Conservation (phyloP, 2,329 filamentous ascomycete species). For the Fusarium tuaranense region DNA sequence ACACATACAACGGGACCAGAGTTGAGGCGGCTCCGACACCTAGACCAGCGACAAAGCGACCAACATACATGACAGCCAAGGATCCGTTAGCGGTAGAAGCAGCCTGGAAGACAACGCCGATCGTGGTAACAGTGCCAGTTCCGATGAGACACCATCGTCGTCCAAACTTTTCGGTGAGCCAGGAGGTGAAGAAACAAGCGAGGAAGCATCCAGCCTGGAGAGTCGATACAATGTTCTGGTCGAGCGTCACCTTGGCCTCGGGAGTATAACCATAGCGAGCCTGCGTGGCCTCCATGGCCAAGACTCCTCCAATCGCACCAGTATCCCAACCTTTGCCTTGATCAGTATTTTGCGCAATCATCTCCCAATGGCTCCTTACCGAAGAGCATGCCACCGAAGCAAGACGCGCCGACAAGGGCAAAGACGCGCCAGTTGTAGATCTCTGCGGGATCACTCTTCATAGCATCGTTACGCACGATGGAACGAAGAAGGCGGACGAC, state of each 20-base stretch:
- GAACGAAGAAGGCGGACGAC: slow-evolving; percentile 60
- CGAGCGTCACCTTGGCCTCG: slow-evolving; percentile 62
- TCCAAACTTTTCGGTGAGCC: slow-evolving; percentile 66
- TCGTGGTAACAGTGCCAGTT: slow-evolving; percentile 66
- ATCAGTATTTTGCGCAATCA: not conserved
- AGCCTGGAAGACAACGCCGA: slow-evolving; percentile 75
- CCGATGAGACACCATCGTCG: slow-evolving; percentile 66
- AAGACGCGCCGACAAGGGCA: slow-evolving; percentile 71
- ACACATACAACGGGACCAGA: slow-evolving; percentile 58
- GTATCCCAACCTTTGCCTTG: slow-evolving; percentile 58
- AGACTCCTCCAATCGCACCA: slow-evolving; percentile 75
- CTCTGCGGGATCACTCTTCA: slow-evolving; percentile 74
- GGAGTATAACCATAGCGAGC: slow-evolving; percentile 52
- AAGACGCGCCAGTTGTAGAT: slow-evolving; percentile 79
- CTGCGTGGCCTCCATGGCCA: slow-evolving; percentile 70
- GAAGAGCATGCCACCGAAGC: slow-evolving; percentile 72
- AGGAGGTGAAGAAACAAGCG: slow-evolving; percentile 69
- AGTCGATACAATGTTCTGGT: slow-evolving; percentile 77
- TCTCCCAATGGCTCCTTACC: slow-evolving; percentile 22
- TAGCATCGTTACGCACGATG: slow-evolving; percentile 77
- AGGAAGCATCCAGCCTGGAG: slow-evolving; percentile 77
- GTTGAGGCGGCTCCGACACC: slow-evolving; percentile 64
- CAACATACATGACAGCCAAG: slow-evolving; percentile 73
- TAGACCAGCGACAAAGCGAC: slow-evolving; percentile 65
- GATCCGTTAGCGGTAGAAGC: slow-evolving; percentile 65